Evolutionary conservation across 768 basidiomycete genomes (phyloP), one percentile per base, ranked within the genome.

Genomic region (Rubroboletus satanas): DNA sequence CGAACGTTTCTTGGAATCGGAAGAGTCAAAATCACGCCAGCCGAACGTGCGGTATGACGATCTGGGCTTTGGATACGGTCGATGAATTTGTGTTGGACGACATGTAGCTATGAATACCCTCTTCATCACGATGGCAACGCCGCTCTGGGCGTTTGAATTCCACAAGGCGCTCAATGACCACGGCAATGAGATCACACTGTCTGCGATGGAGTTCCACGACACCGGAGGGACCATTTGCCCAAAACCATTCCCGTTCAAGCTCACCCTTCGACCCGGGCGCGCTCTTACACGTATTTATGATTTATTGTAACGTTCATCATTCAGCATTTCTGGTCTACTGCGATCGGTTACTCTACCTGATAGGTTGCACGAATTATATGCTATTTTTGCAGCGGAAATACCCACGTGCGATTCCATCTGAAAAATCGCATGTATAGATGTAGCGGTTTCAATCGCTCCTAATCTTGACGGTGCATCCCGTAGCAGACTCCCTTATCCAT

Each of bases 21-120:
- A 49, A 28, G 45, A 41, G 1, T 28, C 53, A 1, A 55, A 47
- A 12, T 18, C 28, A n/a, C 29, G 41, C 2, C 28, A 44, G 31
- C 11, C 18, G 23, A 48, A 48, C n/a, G 56, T 54, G 17, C 45
- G 56, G 26, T 35, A 56, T n/a, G 59, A 61, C 21, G 45, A 61
- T 35, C 31, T 60, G 7, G 43, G 35, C 6, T 60, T 60, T 23
- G 59, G 59, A 28, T 51, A 50, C n/a, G 59, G 59, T 10, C 59
- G 59, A 11, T 59, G 59, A 5, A 47, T 29, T 28, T 61, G 59
- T 23, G 55, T 56, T 18, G 51, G 55, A 9, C 37, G 37, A 37
- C 2, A 56, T 9, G 45, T 56, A n/a, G 55, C 51, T 11, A 51
- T 53, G n/a, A 52, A 56, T 32, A 37, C 51, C 10, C 45, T 53